Conservation (phyloP, 441 rosid genomes). For the Biscutella laevigata region DNA sequence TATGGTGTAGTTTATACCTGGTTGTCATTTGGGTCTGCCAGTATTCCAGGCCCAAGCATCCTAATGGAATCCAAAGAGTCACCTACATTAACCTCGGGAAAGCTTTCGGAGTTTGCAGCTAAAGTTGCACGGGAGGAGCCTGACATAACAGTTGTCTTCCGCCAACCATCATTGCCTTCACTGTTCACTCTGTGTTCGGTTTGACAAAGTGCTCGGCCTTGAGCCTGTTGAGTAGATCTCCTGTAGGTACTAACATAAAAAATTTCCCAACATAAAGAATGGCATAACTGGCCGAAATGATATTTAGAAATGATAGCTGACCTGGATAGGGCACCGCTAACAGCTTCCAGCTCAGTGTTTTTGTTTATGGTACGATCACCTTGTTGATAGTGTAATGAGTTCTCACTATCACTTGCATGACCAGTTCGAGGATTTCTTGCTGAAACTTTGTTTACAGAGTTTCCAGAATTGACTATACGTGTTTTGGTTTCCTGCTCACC, state of each 20-base stretch:
- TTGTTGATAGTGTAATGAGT: conserved; percentile 27
- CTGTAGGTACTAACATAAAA: conserved; percentile 41
- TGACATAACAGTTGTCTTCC: conserved; percentile 33
- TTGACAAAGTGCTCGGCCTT: conserved; percentile 46
- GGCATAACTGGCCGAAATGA: conserved; percentile 24
- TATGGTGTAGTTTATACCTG: conserved; percentile 39
- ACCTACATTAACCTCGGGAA: conserved; percentile 32
- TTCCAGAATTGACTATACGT: conserved; percentile 33
- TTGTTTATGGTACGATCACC: conserved; percentile 35
- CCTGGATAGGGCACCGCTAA: conserved; percentile 40
- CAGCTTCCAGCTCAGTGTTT: conserved; percentile 29
- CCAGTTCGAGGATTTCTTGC: conserved; percentile 29
- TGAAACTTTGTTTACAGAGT: conserved; percentile 33
- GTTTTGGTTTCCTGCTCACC: conserved; percentile 41
- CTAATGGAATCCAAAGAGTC: conserved; percentile 27
- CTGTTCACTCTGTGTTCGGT: conserved; percentile 42
- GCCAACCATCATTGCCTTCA: conserved; percentile 54
- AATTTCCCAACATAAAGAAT: conserved; percentile 18
- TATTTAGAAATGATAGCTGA: conserved; percentile 29
- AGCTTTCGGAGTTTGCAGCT: conserved; percentile 32
- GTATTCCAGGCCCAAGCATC: conserved; percentile 29
- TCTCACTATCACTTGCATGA: conserved; percentile 26
- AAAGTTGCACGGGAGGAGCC: conserved; percentile 26
- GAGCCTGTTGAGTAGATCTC: conserved; percentile 48
- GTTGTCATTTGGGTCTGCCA: conserved; percentile 43